phyloP scores from a whole-genome alignment of 208 protist species.

The Leishmania aethiopica region DNA sequence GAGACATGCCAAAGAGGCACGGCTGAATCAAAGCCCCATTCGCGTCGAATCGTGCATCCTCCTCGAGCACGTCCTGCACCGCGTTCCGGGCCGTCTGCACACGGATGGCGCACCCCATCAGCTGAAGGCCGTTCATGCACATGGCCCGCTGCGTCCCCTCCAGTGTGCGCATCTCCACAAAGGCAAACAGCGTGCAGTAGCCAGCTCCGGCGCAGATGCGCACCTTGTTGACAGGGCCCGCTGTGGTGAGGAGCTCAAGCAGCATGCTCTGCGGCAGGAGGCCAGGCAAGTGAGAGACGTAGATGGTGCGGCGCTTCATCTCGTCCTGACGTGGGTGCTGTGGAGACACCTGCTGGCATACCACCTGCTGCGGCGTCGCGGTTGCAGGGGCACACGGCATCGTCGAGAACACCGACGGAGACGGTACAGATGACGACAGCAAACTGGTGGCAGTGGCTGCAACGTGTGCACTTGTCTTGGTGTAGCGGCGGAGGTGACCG shows the following conservation, averaged over 20 bases:
- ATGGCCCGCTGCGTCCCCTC: constrained; percentile 52
- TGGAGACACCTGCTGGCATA: background rate
- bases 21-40: constrained; percentile 39
- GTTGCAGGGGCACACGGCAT: constrained; percentile 8
- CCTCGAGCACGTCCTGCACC: constrained; percentile 72
- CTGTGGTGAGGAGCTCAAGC: constrained; percentile 54
- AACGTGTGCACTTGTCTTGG: constrained; percentile 37
- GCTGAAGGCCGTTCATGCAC: constrained; percentile 56
- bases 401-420: constrained; percentile 17
- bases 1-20: constrained; percentile 65
- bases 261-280: constrained; percentile 61
- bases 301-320: constrained; percentile 68
- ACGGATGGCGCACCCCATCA: constrained; percentile 64
- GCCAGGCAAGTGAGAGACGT: constrained; percentile 75
- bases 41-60: constrained; percentile 59
- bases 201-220: constrained; percentile 69
- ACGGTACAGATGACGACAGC: background rate
- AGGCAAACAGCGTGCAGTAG: constrained; percentile 78
- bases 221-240: constrained; percentile 78
- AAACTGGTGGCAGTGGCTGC: background rate
- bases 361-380: background rate
- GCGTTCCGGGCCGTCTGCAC: constrained; percentile 78
- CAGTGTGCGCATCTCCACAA: constrained; percentile 81
- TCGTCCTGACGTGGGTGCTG: constrained; percentile 34
- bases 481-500: constrained; percentile 54